A percentile compares a stretch with the other conserved stretches of the same genome.
Evolutionary conservation across 805 yeast species (phyloP).

Genomic region (Cyberlindnera euphorbiiphila): DNA sequence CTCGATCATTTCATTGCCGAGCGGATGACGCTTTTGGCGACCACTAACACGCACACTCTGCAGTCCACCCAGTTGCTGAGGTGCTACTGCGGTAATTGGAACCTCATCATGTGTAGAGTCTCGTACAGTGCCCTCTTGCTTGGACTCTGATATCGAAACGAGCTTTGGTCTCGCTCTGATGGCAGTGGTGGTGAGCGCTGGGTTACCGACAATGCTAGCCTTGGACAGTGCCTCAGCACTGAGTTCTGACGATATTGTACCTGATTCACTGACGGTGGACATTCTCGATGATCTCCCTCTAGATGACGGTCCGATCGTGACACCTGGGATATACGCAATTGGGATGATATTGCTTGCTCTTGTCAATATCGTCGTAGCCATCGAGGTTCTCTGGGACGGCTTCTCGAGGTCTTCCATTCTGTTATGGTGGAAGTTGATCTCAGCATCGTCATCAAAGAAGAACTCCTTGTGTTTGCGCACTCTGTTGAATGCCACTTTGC

Average conservation of each 20-base stretch:
- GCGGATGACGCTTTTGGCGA: conserved; percentile 8
- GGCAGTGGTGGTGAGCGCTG: conserved; percentile 55
- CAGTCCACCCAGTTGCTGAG: conserved; percentile 26
- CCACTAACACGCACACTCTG: conserved; percentile 21
- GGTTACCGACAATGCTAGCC: conserved; percentile 41
- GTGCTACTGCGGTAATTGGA: conserved; percentile 25
- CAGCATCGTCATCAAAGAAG: conserved; percentile 28
- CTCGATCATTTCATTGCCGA: conserved; percentile 15
- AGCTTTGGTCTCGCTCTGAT: conserved; percentile 71
- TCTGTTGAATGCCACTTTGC: conserved; percentile 29
- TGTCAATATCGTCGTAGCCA: conserved; percentile 65
- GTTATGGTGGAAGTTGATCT: conserved; percentile 27
- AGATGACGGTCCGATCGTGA: conserved; percentile 50
- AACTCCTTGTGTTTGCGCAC: conserved; percentile 27
- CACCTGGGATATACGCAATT: conserved; percentile 93
- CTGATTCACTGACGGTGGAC: conserved; percentile 27
- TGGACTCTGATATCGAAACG: conserved; percentile 40
- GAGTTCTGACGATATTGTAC: conserved; percentile 20
- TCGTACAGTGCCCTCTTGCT: background rate
- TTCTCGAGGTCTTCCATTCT: conserved; percentile 30
- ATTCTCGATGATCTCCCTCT: conserved; percentile 24
- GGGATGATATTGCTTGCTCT: conserved; percentile 87
- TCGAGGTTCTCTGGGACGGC: conserved; percentile 25
- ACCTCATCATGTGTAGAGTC: conserved; percentile 17
- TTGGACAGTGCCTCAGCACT: conserved; percentile 36